Evolutionary conservation across 352 stramenopile genomes (phyloP), one percentile per base, ranked within the genome.

Genomic region (Phytophthora multivora): DNA sequence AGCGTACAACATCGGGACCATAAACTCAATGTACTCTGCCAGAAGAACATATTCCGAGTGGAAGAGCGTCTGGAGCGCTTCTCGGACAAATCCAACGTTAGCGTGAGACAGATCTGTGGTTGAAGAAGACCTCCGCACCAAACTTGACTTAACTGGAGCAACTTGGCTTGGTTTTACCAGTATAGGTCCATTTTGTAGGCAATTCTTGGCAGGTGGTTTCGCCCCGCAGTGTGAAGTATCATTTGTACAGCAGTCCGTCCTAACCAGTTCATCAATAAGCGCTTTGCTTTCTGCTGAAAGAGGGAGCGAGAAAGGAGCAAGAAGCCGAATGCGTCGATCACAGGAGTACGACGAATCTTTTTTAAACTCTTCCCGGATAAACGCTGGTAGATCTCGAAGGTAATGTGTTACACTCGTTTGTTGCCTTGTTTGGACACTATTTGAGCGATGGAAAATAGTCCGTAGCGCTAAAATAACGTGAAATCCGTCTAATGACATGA

Each of bases 21-120:
- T 52, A 46, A 62, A 74, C 46, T 73, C 61, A 28, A 75, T 46
- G 35, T 75, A 75, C 53, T 69, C 65, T 3, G 33, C 36, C 25
- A 72, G 28, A 0, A 69, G 30, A 11, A 68, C 23, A 30, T 66
- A 73, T 23, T 77, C 64, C 25, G 50, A 60, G 11, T 63, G 55
- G 26, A 75, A 78, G 9, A 74, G 41, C 21, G 58, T 35, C 19
- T 52, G 31, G 30, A 66, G 56, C 0, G 28, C 51, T 15, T 62
- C 19, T 8, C 40, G 18, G 4, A 67, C 12, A 11, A n/a, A 23
- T 25, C 48, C 19, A n/a, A 43, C 26, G 11, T 30, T 38, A 7
- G 15, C 5, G 13, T 33, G 28, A 33, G 7, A 33, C 28, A 8
- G 28, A 13, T 33, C 28, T 33, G 28, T 33, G 28, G 28, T 33